Evolutionary conservation across 1,284 basidiomycete species (phyloP), one percentile per base, ranked within the genome.

Genomic region (Grifola frondosa): DNA sequence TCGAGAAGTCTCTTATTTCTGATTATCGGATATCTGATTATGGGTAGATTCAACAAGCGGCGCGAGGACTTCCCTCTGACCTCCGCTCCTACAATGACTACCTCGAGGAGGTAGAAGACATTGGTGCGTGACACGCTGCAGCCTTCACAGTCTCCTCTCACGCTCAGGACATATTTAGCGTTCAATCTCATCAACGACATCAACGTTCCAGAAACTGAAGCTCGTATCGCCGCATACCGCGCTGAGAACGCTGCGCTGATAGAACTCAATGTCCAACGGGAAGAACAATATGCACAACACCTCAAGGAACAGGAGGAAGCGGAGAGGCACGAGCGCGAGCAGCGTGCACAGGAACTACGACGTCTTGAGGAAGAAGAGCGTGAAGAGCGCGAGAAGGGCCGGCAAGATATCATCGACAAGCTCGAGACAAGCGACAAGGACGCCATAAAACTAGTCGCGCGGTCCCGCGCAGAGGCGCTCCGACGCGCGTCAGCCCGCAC

Each of bases 161-260:
- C 37, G 3, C 30, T 43, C 21, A 39, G 39, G 4, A 21, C 12
- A 0, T n/a, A 5, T 28, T 12, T 37, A 93, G 92, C 93, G 1
- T 99, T 97, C 74, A 97, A 98, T 62, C 81, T 99, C 12, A 91
- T 99, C 49, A 88, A 99, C 60, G 87, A 93, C 43, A 80, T 95
- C 37, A 88, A 98, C 57, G 64, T 95, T n/a, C 68, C 79, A 12
- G 74, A 84, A 53, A 97, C 94, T 0, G 92, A 98, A 69, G 81
- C 81, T 8, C 82, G 87, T 28, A 89, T 99, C 42, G 76, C 80
- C 2, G 75, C 76, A 38, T 94, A 91, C 65, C 83, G 88, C 37
- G 77, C 75, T 19, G 85, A 90, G 52, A 97, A 97, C 60, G 85
- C 86, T 2, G 75, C 80, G 0, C 65, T 87, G 21, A 96, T 91